Percentiles rank a stretch among this genome's conserved stretches.
These are phyloP conservation scores for Penicillium psychrosexuale DNA, from an alignment of 2,329 filamentous ascomycete species.

Conservation along the genomic window DNA sequence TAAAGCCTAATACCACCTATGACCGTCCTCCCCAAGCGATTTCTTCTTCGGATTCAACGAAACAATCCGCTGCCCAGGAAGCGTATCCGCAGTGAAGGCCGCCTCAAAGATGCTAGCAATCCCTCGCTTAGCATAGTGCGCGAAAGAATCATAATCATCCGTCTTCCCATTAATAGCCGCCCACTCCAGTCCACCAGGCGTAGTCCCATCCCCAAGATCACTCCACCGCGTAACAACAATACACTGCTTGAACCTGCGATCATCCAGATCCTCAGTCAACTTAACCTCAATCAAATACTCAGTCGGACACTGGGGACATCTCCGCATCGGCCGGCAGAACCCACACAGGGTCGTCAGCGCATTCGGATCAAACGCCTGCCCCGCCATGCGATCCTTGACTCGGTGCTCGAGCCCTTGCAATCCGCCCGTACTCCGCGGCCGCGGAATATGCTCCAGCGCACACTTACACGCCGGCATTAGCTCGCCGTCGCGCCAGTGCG, in stretches of 20 bases:
- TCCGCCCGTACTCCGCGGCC: conserved; percentile 39
- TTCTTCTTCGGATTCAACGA: conserved; percentile 57
- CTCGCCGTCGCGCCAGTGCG: conserved; percentile 61
- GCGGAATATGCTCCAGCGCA: conserved; percentile 56
- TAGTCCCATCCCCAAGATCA: conserved; percentile 57
- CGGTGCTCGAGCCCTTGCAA: conserved; percentile 44
- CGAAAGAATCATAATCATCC: conserved; percentile 54
- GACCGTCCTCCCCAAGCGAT: conserved; percentile 54
- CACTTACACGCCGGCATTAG: conserved; percentile 62
- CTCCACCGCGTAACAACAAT: conserved; percentile 61
- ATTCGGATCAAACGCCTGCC: conserved; percentile 33
- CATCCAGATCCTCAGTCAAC: conserved; percentile 54
- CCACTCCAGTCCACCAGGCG: conserved; percentile 52
- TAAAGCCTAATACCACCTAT: conserved; percentile 55
- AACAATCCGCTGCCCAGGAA: conserved; percentile 58
- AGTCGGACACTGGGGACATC: conserved; percentile 60
- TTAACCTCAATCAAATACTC: conserved; percentile 62
- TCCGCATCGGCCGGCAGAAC: conserved; percentile 56
- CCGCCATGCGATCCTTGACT: conserved; percentile 34
- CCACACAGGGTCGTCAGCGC: conserved; percentile 52
- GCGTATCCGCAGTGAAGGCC: conserved; percentile 51
- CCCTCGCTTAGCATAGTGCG: conserved; percentile 51
- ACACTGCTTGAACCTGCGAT: conserved; percentile 55
- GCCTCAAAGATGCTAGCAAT: conserved; percentile 60
- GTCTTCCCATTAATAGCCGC: conserved; percentile 52